These are phyloP conservation scores for Trichoderma simmonsii DNA, from an alignment of 2,329 filamentous ascomycete genomes.

Conservation along the genomic window DNA sequence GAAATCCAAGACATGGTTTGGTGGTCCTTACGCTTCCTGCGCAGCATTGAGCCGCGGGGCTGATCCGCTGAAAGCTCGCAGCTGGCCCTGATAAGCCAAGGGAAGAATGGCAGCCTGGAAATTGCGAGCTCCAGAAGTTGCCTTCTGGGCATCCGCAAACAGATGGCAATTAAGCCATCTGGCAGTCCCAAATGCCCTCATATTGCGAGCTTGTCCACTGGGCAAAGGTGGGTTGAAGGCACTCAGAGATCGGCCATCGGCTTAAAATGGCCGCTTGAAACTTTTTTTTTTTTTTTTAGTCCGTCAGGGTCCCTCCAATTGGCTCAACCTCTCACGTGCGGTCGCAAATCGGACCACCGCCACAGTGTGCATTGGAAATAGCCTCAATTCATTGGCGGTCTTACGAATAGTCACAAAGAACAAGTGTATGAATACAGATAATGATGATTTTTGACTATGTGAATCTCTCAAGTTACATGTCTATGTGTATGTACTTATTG, in stretches of 20 bases:
- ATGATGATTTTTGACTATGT: not conserved
- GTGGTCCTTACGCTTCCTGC: conserved; percentile 40
- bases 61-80: conserved; percentile 36
- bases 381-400: not conserved
- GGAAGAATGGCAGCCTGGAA: conserved; percentile 27
- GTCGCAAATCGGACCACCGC: conserved; percentile 15
- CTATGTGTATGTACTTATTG: conserved; percentile 13
- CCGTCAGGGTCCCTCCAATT: conserved; percentile 16
- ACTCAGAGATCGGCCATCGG: conserved; percentile 10
- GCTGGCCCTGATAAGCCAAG: conserved; percentile 25
- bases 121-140: conserved; percentile 28
- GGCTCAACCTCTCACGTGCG: conserved; percentile 24
- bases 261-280: conserved; percentile 19
- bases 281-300: conserved; percentile 29
- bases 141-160: conserved; percentile 30
- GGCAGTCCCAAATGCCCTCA: conserved; percentile 39
- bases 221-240: conserved; percentile 16
- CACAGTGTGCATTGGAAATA: conserved; percentile 1
- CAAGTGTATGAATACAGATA: not conserved
- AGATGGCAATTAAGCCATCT: conserved; percentile 43
- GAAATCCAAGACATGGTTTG: not conserved
- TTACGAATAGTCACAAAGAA: not conserved
- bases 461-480: not conserved
- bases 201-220: conserved; percentile 27
- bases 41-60: conserved; percentile 32